Percentiles rank a stretch among this genome's conserved stretches.
Evolutionary conservation across 2,329 filamentous ascomycete species (phyloP).

Genomic region (Setomelanomma holmii): DNA sequence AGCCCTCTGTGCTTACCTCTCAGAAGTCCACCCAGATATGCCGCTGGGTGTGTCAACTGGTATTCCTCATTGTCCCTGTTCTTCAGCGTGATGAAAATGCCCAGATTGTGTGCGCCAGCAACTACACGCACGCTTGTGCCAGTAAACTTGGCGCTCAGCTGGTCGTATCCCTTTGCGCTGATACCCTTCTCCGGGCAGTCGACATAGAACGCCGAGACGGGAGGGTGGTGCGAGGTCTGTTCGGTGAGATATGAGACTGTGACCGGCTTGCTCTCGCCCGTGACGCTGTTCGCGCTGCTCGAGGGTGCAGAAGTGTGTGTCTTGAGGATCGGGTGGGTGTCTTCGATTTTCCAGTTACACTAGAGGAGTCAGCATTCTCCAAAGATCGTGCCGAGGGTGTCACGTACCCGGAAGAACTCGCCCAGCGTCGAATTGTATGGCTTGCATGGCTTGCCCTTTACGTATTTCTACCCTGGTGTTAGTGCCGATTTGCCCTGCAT

Average conservation of each 20-base stretch:
- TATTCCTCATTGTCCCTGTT: constrained; percentile 87
- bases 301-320: constrained; percentile 51
- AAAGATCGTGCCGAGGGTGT: not conserved
- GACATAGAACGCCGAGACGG: constrained; percentile 94
- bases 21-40: constrained; percentile 86
- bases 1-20: constrained; percentile 57
- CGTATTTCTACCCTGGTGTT: constrained; percentile 75
- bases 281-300: constrained; percentile 46
- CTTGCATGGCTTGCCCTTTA: constrained; percentile 98
- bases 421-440: constrained; percentile 97
- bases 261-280: constrained; percentile 60
- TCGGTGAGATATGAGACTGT: constrained; percentile 94
- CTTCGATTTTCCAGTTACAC: constrained; percentile 95
- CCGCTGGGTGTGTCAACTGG: constrained; percentile 92
- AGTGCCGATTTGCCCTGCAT: constrained; percentile 19
- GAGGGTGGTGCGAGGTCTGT: constrained; percentile 97
- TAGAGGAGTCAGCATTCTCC: constrained; percentile 48
- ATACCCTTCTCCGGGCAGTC: constrained; percentile 92
- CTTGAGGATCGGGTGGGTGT: constrained; percentile 70
- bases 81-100: constrained; percentile 90
- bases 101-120: constrained; percentile 90
- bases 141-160: constrained; percentile 97
- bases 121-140: constrained; percentile 92
- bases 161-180: constrained; percentile 87
- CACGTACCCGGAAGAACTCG: constrained; percentile 89